Base-by-base conservation (phyloP, 768 basidiomycete species). In the Boletus reticulatus region DNA sequence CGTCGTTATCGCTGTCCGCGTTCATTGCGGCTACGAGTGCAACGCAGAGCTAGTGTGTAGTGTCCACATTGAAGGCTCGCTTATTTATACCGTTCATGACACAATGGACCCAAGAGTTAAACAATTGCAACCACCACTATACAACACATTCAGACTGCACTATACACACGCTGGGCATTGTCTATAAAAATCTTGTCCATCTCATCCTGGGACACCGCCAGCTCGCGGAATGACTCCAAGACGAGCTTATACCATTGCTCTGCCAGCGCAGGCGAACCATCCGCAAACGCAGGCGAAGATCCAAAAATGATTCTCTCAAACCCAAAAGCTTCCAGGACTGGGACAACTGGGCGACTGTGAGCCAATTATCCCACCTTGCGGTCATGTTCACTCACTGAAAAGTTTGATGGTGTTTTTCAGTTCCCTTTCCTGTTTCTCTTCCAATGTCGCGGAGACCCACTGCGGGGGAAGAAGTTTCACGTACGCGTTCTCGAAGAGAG, bases 321-420 rank as follows among this genome's bases (percentile, higher is more conserved):
- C 8, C 92, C 92, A 67, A 93, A 93, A 4, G 92, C 92, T 68
- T 94, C 92, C 58, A 92, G 73, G 37, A 87, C 86, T 16, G 89
- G 92, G 9, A 84, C 87, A 60, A 93, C 91, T 94, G 56, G 5
- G 17, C 2, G 48, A 31, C 22, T 44, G 47, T 60, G 37, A 70
- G 55, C 19, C 11, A 19, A 29, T 0, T 3, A 20, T 8, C 10
- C 9, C 31, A 13, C 4, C 12, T 47, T 0, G 36, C 9, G 13
- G 10, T 22, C 39, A 36, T 37, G 1, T 14, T 2, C 17, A 84
- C 90, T 75, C 65, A 93, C 91, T 75, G 73, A 90, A 93, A 82
- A 93, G 88, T 76, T 88, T 93, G 71, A 92, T 82, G 53, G 88
- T 76, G 49, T 85, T 80, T 68, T 73, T 80, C 73, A 80, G 72